Evolutionary conservation across 805 yeast genomes (phyloP).

Genomic region (Tetrapisispora arboricola): DNA sequence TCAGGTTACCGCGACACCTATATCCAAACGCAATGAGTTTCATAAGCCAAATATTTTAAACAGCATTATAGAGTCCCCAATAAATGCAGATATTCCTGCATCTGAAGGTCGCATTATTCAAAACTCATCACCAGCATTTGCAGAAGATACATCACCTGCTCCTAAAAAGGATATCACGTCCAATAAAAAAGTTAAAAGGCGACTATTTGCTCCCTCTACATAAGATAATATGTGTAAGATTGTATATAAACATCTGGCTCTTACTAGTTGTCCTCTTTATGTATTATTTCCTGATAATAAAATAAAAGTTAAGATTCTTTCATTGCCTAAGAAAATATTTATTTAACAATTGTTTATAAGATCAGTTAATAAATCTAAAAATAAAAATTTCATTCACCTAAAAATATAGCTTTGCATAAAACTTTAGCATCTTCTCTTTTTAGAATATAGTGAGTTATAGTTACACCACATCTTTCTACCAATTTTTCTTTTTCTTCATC

Average conservation of each 20-base stretch:
- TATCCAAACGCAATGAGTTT: slow-evolving; percentile 11
- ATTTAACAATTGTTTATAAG: too few species aligned
- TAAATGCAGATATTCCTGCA: background rate
- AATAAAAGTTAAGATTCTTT: too few species aligned
- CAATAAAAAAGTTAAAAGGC: slow-evolving; percentile 25
- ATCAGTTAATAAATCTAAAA: too few species aligned
- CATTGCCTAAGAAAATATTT: too few species aligned
- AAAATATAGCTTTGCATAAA: slow-evolving; percentile 56
- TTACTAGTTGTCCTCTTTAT: too few species aligned
- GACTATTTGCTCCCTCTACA: slow-evolving; percentile 29
- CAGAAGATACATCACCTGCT: background rate
- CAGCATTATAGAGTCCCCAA: slow-evolving; percentile 23
- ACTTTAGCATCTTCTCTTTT: slow-evolving; percentile 39
- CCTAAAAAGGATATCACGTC: background rate
- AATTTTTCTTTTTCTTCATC: slow-evolving; percentile 36
- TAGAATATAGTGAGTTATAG: slow-evolving; percentile 41
- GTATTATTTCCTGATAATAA: too few species aligned
- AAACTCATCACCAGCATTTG: background rate
- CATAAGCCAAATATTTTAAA: slow-evolving; percentile 10
- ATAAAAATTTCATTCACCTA: slow-evolving; percentile 44
- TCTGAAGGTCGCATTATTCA: background rate
- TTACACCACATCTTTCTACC: slow-evolving; percentile 49
- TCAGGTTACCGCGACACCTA: slow-evolving; percentile 28
- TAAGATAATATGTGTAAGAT: too few species aligned
- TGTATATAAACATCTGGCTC: too few species aligned